phyloP scores from a whole-genome alignment of 2,329 filamentous ascomycete species.

The Cladosporium sp. region DNA sequence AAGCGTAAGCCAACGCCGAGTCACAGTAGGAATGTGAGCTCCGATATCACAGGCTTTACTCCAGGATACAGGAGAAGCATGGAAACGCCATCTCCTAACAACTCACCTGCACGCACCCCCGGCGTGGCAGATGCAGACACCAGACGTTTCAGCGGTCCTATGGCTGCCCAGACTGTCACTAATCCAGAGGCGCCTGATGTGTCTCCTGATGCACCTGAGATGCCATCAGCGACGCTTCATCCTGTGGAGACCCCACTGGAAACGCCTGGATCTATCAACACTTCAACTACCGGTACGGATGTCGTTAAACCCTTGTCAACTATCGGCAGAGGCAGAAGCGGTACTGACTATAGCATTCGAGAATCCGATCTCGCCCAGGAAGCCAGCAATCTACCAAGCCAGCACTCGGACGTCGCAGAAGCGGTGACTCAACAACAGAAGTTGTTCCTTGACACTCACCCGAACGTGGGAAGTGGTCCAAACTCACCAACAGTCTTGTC shows the following conservation, averaged over 20 bases:
- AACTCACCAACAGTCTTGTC: no score
- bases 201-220: slow-evolving; percentile 23
- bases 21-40: slow-evolving; percentile 39
- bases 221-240: slow-evolving; percentile 20
- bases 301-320: slow-evolving; percentile 18
- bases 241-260: slow-evolving; percentile 12
- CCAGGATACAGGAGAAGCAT: slow-evolving; percentile 55
- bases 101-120: slow-evolving; percentile 59
- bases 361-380: slow-evolving; percentile 29
- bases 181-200: slow-evolving; percentile 21
- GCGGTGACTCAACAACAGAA: slow-evolving; percentile 18
- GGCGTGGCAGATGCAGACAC: slow-evolving; percentile 41
- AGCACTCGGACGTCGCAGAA: slow-evolving; percentile 23
- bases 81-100: slow-evolving; percentile 54
- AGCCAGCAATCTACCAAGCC: slow-evolving; percentile 22
- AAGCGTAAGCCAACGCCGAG: slow-evolving; percentile 34
- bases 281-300: neutral
- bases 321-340: slow-evolving; percentile 24
- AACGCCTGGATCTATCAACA: neutral
- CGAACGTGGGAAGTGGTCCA: slow-evolving; percentile 1
- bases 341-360: slow-evolving; percentile 31
- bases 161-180: slow-evolving; percentile 23
- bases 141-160: slow-evolving; percentile 23
- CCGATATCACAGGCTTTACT: slow-evolving; percentile 38
- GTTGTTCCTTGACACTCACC: slow-evolving; percentile 26